Evolutionary conservation across 768 basidiomycete species (phyloP), one percentile per base, ranked within the genome.

Genomic region (Boletales sp.): DNA sequence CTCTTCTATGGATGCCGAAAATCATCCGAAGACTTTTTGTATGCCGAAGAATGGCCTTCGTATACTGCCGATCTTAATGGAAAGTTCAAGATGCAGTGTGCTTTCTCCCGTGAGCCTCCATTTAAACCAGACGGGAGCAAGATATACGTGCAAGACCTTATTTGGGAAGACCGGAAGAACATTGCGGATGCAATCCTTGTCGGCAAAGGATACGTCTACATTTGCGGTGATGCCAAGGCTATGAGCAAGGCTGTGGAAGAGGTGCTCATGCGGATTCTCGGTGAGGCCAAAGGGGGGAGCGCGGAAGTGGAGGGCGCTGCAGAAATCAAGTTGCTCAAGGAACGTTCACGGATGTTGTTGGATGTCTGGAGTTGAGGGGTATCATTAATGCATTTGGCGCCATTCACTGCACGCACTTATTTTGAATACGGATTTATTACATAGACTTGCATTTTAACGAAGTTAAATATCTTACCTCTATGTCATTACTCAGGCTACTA

Each of bases 181-280:
- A 79, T 99, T 46, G 90, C 88, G 10, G 85, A 94, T 48, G 86
- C 89, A 15, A 91, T 99, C 58, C 76, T 97, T 55, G 89, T 90
- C 56, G 89, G 91, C 68, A 93, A 97, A 72, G 97, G 91, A n/a
- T 95, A 94, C 68, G 80, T 97, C 3, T 97, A 97, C 70, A 90
- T 97, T 54, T 97, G 94, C 60, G 94, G 94, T 62, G 94, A 97
- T 61, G 94, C 94, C 47, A 95, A 91, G 79, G 81, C 79, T 69
- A 99, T 99, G 97, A 86, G 86, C 69, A 94, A 92, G 69, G 82
- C 87, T 38, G 97, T 99, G 18, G 97, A 99, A 70, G 92, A 95
- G 57, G 80, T 84, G 40, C 74, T 99, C 37, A 85, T 85, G 50
- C 76, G 74, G 55, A 86, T 93, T 55, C 78, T 99, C 17, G 97